Evolutionary conservation across 169 alveolate species (phyloP).

Genomic region (Cryptosporidium andersoni): DNA sequence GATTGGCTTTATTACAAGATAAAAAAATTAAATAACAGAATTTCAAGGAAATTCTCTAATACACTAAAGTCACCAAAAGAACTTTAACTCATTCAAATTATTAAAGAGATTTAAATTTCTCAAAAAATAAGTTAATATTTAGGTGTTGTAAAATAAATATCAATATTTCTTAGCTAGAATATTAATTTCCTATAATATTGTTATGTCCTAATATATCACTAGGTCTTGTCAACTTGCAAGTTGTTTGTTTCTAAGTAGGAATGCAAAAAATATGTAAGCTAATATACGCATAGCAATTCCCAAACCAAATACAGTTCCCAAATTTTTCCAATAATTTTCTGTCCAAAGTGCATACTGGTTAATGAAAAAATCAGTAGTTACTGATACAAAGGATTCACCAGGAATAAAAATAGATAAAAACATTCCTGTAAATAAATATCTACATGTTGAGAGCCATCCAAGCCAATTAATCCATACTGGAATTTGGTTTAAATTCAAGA

Average conservation of each 20-base stretch:
- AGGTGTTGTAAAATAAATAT: no score
- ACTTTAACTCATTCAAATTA: no score
- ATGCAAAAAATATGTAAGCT: constrained; percentile 46
- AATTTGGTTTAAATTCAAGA: constrained; percentile 77
- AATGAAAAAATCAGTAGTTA: constrained; percentile 47
- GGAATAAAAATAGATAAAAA: constrained; percentile 52
- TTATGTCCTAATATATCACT: no score
- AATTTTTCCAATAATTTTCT: constrained; percentile 14
- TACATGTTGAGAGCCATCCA: constrained; percentile 77
- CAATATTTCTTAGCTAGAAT: no score
- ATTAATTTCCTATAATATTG: no score
- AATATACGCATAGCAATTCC: constrained; percentile 34
- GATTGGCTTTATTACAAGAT: no score
- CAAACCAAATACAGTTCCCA: constrained; percentile 13
- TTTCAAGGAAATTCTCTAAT: no score
- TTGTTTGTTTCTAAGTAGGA: constrained; percentile 24
- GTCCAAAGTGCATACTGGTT: constrained; percentile 43
- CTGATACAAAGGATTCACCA: constrained; percentile 32
- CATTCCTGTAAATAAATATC: constrained; percentile 76
- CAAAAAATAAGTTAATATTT: no score
- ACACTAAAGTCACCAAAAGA: no score
- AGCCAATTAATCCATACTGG: constrained; percentile 79
- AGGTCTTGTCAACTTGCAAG: constrained; percentile 14
- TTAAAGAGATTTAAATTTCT: no score
- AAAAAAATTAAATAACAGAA: no score